Conservation (phyloP, 139 green algal species). For the Picochlorum sp. region DNA sequence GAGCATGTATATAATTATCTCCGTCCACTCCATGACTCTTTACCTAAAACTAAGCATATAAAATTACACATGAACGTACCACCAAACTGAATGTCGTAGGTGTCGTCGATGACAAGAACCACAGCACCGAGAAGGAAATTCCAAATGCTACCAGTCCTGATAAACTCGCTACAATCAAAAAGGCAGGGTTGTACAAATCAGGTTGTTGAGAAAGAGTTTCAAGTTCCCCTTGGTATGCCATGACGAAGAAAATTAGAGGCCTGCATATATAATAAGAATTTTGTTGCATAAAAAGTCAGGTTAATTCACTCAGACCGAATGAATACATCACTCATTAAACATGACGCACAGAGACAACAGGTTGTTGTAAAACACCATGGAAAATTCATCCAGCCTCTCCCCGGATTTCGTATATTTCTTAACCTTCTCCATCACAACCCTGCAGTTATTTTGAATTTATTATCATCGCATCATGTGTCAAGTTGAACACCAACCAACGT, state of each 20-base stretch:
- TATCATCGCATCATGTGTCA: not conserved
- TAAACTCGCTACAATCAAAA: conserved; percentile 27
- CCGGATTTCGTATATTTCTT: conserved; percentile 22
- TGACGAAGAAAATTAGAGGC: conserved; percentile 40
- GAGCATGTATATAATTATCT: not conserved
- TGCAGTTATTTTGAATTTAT: conserved; percentile 46
- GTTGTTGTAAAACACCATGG: conserved; percentile 89
- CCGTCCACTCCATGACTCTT: not conserved
- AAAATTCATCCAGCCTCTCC: conserved; percentile 46
- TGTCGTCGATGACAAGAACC: conserved; percentile 86
- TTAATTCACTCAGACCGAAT: not conserved
- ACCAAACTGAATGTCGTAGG: conserved; percentile 85
- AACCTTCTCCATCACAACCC: conserved; percentile 67
- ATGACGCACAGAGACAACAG: conserved; percentile 42
- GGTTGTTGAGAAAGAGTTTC: conserved; percentile 22
- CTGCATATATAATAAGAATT: not conserved
- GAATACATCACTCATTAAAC: conserved; percentile 56
- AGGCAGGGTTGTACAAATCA: conserved; percentile 30
- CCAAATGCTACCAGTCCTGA: conserved; percentile 43
- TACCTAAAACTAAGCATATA: not conserved
- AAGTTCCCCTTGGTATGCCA: conserved; percentile 41
- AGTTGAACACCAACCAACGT: not conserved
- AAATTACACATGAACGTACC: too few relatives aligned
- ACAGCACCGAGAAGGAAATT: conserved; percentile 74
- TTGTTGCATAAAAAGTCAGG: not conserved